A percentile compares a stretch with the other conserved stretches of the same genome.
Evolutionary conservation across 2,329 filamentous ascomycete genomes (phyloP).

Genomic region (Ophiosphaerella korrae): DNA sequence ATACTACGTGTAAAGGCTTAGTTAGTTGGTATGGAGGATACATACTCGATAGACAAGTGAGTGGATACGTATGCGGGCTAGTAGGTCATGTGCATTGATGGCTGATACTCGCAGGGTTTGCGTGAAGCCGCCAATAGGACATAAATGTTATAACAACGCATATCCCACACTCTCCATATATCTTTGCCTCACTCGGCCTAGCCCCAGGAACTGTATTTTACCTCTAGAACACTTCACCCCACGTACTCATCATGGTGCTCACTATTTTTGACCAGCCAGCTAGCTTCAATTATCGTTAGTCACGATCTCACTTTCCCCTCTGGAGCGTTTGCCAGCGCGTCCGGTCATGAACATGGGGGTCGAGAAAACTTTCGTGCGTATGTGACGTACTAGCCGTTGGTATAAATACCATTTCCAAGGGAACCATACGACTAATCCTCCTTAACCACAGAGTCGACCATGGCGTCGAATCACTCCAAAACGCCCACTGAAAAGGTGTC

Average conservation of each 20-base stretch:
- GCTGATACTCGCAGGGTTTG: background rate
- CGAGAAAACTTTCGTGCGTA: no score
- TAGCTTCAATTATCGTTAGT: slow-evolving; percentile 9
- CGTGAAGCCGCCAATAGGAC: background rate
- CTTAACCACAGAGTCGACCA: no score
- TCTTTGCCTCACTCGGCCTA: background rate
- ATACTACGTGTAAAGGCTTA: background rate
- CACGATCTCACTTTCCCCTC: background rate
- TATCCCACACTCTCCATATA: background rate
- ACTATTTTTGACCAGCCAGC: slow-evolving; percentile 19
- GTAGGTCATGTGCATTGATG: no score
- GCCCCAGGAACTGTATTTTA: slow-evolving; percentile 1
- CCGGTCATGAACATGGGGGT: no score
- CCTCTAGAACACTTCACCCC: slow-evolving; percentile 9
- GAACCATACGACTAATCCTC: no score
- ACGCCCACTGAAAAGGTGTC: background rate
- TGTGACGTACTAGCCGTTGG: no score
- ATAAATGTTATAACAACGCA: slow-evolving; percentile 4
- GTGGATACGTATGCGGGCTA: no score
- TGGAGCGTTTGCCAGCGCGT: background rate
- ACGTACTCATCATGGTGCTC: slow-evolving; percentile 34
- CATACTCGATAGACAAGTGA: no score
- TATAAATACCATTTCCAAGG: no score
- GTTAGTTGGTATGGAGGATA: no score
- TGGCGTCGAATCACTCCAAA: background rate